Percentiles rank a stretch among this genome's conserved stretches.
Evolutionary conservation across 768 basidiomycete genomes (phyloP).

Genomic region (Lentinula detonsa): DNA sequence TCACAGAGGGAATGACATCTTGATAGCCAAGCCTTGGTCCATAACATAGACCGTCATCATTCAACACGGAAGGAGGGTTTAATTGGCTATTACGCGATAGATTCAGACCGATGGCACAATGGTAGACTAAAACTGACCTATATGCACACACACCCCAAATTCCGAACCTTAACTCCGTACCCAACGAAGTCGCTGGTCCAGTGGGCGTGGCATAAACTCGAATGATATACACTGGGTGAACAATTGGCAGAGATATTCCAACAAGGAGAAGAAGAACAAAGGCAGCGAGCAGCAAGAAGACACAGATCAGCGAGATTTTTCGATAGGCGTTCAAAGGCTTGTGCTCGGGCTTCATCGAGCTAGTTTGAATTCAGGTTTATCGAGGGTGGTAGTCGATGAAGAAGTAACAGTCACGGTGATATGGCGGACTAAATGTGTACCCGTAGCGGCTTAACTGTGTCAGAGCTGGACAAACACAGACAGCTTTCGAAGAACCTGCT

Average conservation of each 20-base stretch:
- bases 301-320: slow-evolving; percentile 39
- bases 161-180: slow-evolving; percentile 64
- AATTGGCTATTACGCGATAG: slow-evolving; percentile 14
- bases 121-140: slow-evolving; percentile 26
- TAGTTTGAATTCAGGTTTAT: background rate
- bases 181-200: slow-evolving; percentile 40
- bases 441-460: background rate
- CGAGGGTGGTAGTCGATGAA: background rate
- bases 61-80: slow-evolving; percentile 29
- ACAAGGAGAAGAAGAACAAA: slow-evolving; percentile 76
- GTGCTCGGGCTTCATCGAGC: slow-evolving; percentile 19
- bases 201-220: slow-evolving; percentile 30
- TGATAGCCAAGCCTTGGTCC: slow-evolving; percentile 63
- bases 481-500: no score
- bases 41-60: slow-evolving; percentile 45
- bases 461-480: background rate
- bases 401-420: background rate
- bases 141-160: slow-evolving; percentile 79
- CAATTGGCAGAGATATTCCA: slow-evolving; percentile 70
- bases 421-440: background rate
- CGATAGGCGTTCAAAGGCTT: slow-evolving; percentile 41
- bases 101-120: background rate
- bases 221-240: slow-evolving; percentile 62
- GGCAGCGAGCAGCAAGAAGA: slow-evolving; percentile 45
- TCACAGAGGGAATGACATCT: slow-evolving; percentile 38